phyloP scores from a whole-genome alignment of 805 yeast genomes.

The Candida suzukii region DNA sequence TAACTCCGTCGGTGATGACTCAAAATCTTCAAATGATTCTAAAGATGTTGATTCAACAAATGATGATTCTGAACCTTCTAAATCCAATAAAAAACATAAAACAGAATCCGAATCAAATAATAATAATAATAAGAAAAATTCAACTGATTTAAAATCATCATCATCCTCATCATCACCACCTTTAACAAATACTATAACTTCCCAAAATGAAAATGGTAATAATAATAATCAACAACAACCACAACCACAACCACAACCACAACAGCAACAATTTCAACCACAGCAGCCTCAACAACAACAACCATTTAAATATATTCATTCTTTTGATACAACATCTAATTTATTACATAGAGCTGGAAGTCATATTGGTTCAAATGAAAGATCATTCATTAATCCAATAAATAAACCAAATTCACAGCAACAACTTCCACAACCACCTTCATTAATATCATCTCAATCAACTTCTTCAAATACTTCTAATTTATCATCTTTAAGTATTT shows the following conservation, averaged over 20 bases:
- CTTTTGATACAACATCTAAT: neutral
- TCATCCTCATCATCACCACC: no score
- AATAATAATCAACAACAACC: no score
- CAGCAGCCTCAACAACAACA: no score
- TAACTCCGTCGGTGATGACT: slow-evolving; percentile 4
- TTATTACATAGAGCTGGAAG: slow-evolving; percentile 2
- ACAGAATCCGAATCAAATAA: no score
- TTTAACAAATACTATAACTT: no score
- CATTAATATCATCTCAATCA: neutral
- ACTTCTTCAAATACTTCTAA: neutral
- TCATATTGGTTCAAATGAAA: slow-evolving; percentile 19
- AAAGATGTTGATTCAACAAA: neutral
- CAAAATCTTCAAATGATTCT: neutral
- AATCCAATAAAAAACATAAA: neutral
- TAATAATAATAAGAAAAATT: no score
- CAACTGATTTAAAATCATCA: no score
- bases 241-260: no score
- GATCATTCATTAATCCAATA: slow-evolving; percentile 8
- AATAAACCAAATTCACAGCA: no score
- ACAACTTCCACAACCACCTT: no score
- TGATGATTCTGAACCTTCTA: neutral
- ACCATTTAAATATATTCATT: neutral
- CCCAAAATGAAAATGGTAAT: no score
- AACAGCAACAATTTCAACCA: no score
- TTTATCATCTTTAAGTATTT: neutral